Base-by-base conservation (phyloP, 2,329 filamentous ascomycete genomes). In the Aspergillus niger region DNA sequence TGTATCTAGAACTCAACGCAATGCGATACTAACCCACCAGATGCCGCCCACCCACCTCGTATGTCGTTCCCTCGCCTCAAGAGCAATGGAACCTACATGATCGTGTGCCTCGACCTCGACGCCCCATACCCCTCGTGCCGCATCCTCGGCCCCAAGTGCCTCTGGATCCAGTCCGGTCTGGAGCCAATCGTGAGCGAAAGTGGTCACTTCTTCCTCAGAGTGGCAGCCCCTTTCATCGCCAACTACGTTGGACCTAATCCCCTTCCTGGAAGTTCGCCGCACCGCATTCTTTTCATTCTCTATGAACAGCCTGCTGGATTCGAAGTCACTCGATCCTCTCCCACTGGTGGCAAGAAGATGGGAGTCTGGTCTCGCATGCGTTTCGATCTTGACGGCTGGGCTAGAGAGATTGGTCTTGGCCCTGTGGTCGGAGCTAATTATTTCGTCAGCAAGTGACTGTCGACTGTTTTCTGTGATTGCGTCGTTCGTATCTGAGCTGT, bases 281-380 rank as follows among this genome's bases (percentile, higher is more conserved):
- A 84, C 69, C 79, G 82, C 0, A 84, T 84, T 64, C 58, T 76
- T 3, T 84, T 83, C 65, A 74, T 82, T 60, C 66, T 84, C 22
- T 84, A 79, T 60, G 77, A 82, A 63, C 79, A 84, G 68, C 81
- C 81, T 0, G 68, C 59, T 26, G 72, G 65, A 1, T 78, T 82
- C 48, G 70, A 77, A 17, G 65, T 55, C 5, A 67, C 66, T 26
- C 71, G 76, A 63, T 72, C 72, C 22, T 74, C 78, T 48, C 61
- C 72, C 7, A 67, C 69, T 22, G 77, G 32, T 11, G 32, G 75
- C 0, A 71, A 77, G 58, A 67, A 71, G 0, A n/a, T 82, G 52
- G 65, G 76, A 0, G 72, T 70, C 24, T 65, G 61, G 71, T 41
- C 57, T 17, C 74, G 82, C 15, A 77, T 82, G 63, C 67, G 80